Percentiles rank a stretch among this genome's conserved stretches.
phyloP scores from a whole-genome alignment of 768 basidiomycete species.

The Melanogaster broomeanus region DNA sequence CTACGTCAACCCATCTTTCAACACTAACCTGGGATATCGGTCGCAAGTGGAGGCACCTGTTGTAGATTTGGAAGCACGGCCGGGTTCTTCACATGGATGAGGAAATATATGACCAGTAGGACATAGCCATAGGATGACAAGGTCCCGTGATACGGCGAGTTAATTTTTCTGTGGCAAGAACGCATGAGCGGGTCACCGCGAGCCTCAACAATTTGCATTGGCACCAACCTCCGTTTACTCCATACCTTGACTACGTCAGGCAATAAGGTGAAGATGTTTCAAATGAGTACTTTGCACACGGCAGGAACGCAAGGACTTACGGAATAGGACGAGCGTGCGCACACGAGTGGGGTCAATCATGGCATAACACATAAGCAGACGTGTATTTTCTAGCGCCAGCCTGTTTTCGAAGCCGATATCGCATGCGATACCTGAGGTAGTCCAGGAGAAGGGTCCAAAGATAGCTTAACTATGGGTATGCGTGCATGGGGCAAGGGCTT shows the following conservation, averaged over 20 bases:
- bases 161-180: conserved; percentile 75
- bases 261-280: background rate
- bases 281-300: conserved; percentile 10
- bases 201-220: background rate
- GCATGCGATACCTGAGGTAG: conserved; percentile 88
- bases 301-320: conserved; percentile 57
- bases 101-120: conserved; percentile 95
- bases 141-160: conserved; percentile 96
- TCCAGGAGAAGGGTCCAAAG: conserved; percentile 81
- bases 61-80: conserved; percentile 96
- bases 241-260: conserved; percentile 86
- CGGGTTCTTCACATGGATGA: conserved; percentile 96
- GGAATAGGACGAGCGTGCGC: conserved; percentile 91
- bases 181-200: background rate
- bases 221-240: conserved; percentile 83
- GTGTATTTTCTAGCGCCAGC: conserved; percentile 94
- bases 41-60: conserved; percentile 87
- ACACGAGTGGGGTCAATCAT: conserved; percentile 95
- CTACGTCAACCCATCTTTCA: conserved; percentile 1
- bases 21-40: conserved; percentile 72
- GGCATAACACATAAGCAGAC: conserved; percentile 95
- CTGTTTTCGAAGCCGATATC: conserved; percentile 99
- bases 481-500: conserved; percentile 95
- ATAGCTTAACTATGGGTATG: conserved; percentile 98
- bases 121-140: conserved; percentile 98